Percentiles rank a stretch among this genome's conserved stretches.
Conservation (phyloP, 257 asterid species). For the Penstemon eatonii region DNA sequence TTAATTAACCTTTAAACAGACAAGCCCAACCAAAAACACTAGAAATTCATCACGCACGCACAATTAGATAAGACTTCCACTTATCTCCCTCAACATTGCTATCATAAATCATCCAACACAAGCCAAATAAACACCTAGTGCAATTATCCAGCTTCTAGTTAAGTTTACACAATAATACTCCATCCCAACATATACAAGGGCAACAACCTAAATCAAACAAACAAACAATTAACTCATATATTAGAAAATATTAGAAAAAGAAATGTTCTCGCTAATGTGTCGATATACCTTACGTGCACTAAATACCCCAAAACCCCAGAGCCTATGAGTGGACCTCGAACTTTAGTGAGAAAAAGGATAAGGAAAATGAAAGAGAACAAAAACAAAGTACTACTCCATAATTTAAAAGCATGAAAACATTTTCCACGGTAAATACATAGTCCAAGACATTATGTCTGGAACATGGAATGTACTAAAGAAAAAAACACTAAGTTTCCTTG, state of each 20-base stretch:
- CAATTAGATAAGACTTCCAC: conserved; percentile 7
- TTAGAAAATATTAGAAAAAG: neutral
- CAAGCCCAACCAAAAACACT: neutral
- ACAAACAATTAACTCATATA: neutral
- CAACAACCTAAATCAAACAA: conserved; percentile 16
- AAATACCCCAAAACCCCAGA: conserved; percentile 16
- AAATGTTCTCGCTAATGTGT: neutral
- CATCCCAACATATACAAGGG: neutral
- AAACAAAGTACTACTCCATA: neutral
- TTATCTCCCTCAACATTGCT: neutral
- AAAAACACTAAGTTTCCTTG: too few species aligned
- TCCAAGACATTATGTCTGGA: too few species aligned
- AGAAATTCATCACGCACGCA: neutral
- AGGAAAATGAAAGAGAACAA: neutral
- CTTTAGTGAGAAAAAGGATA: neutral
- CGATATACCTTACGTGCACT: conserved; percentile 9
- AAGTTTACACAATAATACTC: neutral
- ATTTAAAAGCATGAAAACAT: too few species aligned
- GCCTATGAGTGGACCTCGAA: neutral
- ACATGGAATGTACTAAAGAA: too few species aligned
- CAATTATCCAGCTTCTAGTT: neutral
- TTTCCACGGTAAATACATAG: too few species aligned
- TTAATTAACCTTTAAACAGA: conserved; percentile 17
- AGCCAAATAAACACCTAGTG: conserved; percentile 1
- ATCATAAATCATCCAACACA: neutral